Conservation (phyloP, 352 stramenopile genomes). For the Phytophthora hybrid region DNA sequence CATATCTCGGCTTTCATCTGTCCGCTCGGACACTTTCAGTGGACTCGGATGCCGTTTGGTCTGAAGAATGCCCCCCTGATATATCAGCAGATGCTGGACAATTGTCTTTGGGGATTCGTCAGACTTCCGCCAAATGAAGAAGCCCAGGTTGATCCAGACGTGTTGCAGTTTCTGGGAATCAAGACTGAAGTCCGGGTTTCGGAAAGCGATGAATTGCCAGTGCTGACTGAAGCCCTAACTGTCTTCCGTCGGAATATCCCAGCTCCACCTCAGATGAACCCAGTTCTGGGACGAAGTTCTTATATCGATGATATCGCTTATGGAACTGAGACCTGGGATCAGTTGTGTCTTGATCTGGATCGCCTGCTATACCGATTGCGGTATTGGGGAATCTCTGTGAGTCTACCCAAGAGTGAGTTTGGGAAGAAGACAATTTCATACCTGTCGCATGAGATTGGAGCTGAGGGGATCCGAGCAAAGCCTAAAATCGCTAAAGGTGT, state of each 20-base stretch:
- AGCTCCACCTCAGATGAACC: background rate
- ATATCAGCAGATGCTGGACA: background rate
- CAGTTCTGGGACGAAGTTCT: background rate
- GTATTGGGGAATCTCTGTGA: background rate
- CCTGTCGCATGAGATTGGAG: background rate
- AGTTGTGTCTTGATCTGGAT: background rate
- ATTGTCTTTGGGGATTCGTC: conserved; percentile 2
- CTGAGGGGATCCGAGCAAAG: background rate
- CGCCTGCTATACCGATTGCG: background rate
- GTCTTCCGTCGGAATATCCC: background rate
- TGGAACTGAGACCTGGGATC: conserved; percentile 1
- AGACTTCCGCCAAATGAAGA: background rate
- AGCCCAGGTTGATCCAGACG: background rate
- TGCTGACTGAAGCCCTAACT: background rate
- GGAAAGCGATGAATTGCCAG: background rate
- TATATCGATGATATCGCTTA: conserved; percentile 12
- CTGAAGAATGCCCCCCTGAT: background rate
- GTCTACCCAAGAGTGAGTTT: background rate
- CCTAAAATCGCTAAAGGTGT: conserved; percentile 1
- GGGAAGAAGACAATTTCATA: background rate
- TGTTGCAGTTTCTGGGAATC: background rate
- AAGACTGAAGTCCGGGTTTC: background rate
- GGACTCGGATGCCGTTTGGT: conserved; percentile 4
- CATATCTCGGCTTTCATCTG: background rate
- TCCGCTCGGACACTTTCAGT: background rate